Evolutionary conservation across 345 rosid genomes (phyloP), one percentile per base, ranked within the genome.

Genomic region (Acer negundo): DNA sequence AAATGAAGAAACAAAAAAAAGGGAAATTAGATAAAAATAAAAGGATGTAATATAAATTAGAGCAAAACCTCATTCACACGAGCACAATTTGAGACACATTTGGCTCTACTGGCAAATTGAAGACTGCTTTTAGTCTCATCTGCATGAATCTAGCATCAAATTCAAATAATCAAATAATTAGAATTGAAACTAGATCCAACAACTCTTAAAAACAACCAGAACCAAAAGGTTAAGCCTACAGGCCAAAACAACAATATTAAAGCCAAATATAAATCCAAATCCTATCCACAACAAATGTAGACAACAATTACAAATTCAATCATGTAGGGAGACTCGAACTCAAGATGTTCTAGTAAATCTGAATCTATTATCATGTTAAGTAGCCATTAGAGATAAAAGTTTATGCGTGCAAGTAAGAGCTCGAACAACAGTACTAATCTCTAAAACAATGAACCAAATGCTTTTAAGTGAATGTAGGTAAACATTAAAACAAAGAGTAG

Each of bases 41-140:
- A 10, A 67, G 20, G 65, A 70, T 66, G 59, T 26, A 78, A 62
- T 62, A 20, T 24, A 74, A 80, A 69, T 63, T 55, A 72, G 83
- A 84, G 63, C 66, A 75, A 23, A 55, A 93, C 97, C 98, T 95
- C 99, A 75, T 95, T 95, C 84, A 95, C 98, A 77, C 81, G 95
- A 38, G 98, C 99, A 86, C 91, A 92, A 77, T 95, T 95, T 66
- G 93, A 92, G 73, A 95, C 90, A 75, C 92, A 95, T 79, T 92
- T 77, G 84, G 99, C 99, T 82, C 99, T 92, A 82, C 98, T 95
- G 55, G 99, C 97, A 82, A 93, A 95, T 61, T 87, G 98, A 80
- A 95, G 97, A 87, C 98, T 95, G 82, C 98, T 93, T 83, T 90
- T 95, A 66, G 99, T 95, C 86, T 95, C 99, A 83, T 95, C 99